Evolutionary conservation across 139 green algal species (phyloP).

Genomic region (Bryopsis sp.): DNA sequence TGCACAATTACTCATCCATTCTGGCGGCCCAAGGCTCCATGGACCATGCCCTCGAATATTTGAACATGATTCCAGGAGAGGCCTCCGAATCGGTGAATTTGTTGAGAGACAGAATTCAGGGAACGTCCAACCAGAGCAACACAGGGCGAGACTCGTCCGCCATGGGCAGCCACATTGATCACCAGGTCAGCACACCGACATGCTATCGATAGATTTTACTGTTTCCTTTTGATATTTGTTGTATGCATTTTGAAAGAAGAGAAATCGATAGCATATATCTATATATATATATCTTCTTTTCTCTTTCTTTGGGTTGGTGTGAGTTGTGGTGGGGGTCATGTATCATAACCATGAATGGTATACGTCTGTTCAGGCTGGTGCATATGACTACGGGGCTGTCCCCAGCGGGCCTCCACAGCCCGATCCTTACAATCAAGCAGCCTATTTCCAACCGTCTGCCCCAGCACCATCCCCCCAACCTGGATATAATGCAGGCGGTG

Average conservation of each 20-base stretch:
- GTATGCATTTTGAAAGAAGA: not conserved
- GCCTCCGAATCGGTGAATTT: constrained; percentile 46
- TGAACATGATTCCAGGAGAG: constrained; percentile 67
- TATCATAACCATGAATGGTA: too few species aligned
- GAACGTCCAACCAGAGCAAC: constrained; percentile 20
- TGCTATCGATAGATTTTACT: not conserved
- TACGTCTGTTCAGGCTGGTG: too few species aligned
- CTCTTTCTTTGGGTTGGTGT: not conserved
- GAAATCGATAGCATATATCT: not conserved
- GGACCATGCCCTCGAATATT: constrained; percentile 33
- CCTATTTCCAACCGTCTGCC: too few species aligned
- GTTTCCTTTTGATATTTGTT: not conserved
- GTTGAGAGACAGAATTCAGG: constrained; percentile 82
- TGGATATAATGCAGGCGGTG: too few species aligned
- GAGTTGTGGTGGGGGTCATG: too few species aligned
- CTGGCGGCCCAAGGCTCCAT: constrained; percentile 51
- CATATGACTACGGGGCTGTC: too few species aligned
- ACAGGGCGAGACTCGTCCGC: not conserved
- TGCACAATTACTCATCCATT: constrained; percentile 72
- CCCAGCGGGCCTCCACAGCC: too few species aligned
- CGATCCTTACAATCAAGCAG: too few species aligned
- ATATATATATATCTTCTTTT: not conserved
- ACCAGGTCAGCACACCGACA: not conserved
- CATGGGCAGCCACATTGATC: not conserved
- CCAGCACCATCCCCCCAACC: too few species aligned